Evolutionary conservation across 129 eudicot genomes (phyloP).

Genomic region (Lactuca saligna): DNA sequence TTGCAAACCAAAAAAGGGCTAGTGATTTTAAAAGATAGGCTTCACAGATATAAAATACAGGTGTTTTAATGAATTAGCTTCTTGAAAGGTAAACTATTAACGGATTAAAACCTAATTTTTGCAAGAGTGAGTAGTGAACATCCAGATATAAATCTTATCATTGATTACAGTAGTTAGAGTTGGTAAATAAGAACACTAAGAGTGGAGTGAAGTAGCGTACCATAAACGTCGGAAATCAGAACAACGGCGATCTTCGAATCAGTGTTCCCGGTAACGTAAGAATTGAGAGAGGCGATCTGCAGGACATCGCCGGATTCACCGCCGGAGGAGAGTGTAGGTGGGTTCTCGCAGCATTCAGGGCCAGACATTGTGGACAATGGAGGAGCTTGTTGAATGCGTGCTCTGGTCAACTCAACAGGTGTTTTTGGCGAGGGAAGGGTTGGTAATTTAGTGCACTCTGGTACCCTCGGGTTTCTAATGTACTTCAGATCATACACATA

Average conservation of each 20-base stretch:
- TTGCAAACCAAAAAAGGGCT: not conserved
- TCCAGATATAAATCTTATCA: not conserved
- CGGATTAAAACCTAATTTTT: not conserved
- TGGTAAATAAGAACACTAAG: not conserved
- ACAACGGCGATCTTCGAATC: conserved; percentile 35
- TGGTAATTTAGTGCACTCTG: conserved; percentile 8
- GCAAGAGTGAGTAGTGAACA: not conserved
- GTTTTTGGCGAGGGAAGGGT: not conserved
- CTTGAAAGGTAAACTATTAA: not conserved
- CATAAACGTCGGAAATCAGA: conserved; percentile 46
- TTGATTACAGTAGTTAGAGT: not conserved
- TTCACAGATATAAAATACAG: not conserved
- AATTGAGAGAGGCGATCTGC: conserved; percentile 43
- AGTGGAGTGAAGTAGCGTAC: conserved; percentile 11
- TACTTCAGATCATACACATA: not conserved
- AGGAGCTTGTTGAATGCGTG: not conserved
- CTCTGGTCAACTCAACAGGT: conserved; percentile 8
- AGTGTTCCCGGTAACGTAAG: conserved; percentile 36
- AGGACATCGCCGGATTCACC: conserved; percentile 36
- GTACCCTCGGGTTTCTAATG: conserved; percentile 8
- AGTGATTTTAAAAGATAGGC: too few relatives aligned
- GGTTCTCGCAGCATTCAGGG: conserved; percentile 43
- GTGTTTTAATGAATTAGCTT: conserved; percentile 1
- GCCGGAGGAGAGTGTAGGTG: conserved; percentile 32
- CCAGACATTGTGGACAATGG: conserved; percentile 28